Evolutionary conservation across 2,329 filamentous ascomycete species (phyloP), one percentile per base, ranked within the genome.

Genomic region (Sclerotinia minor): DNA sequence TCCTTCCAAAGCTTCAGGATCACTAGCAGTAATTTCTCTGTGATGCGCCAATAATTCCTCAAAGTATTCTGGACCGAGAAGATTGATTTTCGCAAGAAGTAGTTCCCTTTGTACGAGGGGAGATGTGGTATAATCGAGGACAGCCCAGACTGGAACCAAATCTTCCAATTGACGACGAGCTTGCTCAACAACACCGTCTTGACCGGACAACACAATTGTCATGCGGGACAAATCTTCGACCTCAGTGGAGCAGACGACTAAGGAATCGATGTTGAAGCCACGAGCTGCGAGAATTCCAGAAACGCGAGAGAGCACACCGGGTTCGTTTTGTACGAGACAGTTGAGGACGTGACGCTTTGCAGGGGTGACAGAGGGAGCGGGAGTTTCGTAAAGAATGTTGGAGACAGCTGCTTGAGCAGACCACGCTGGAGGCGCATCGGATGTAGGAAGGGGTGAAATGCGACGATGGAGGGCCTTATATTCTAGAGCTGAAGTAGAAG

Each of bases 331-430:
- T 70, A 99, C 95, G 70, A 99, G 87, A 79, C 95, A 99, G 83
- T 99, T 99, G 80, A 99, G 89, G 77, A 99, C 87, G 81, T 99
- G 95, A 66, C 94, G 90, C 83, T 97, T 98, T 55, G 92, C 90
- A 11, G 95, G 94, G 32, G 89, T 89, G 75, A 85, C 85, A 19
- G 92, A 94, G 9, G 93, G 92, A 24, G 91, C 85, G 7, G 95
- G 95, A 3, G 94, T 98, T 85, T 99, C 95, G 84, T 99, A 99
- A 80, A 99, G 91, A 78, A 99, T 99, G 79, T 94, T 97, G 78
- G 92, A 96, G 73, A 99, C 95, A 73, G 95, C 95, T 24, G 95
- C 92, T 74, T 95, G 94, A 49, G 94, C 94, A 77, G 94, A 96
- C 84, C 92, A 92, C 15, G 92, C 84, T 47, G 92, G 89, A 38